phyloP scores from a whole-genome alignment of 1,284 basidiomycete species.

The Leccinum fuscescens region DNA sequence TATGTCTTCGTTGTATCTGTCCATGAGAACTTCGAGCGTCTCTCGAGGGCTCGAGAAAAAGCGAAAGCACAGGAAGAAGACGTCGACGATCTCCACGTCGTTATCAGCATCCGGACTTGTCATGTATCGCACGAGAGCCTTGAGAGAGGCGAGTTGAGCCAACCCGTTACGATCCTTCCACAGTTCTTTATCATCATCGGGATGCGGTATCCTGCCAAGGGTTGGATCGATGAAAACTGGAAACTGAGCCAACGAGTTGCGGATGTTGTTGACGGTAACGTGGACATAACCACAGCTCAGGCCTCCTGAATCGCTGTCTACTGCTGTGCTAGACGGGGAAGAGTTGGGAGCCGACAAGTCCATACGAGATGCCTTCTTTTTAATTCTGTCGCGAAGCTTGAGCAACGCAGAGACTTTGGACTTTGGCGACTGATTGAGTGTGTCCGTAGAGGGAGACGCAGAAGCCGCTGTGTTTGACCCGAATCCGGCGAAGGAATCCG shows the following conservation, averaged over 20 bases:
- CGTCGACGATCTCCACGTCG: constrained; percentile 40
- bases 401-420: constrained; percentile 18
- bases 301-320: constrained; percentile 18
- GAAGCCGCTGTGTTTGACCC: neutral
- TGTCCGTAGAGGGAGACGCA: constrained; percentile 2
- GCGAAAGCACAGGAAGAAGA: constrained; percentile 79
- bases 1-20: constrained; percentile 54
- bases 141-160: constrained; percentile 38
- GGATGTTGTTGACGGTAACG: constrained; percentile 27
- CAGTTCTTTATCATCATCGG: constrained; percentile 29
- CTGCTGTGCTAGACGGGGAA: constrained; percentile 22
- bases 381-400: constrained; percentile 12
- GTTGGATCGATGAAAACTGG: constrained; percentile 23
- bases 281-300: constrained; percentile 20
- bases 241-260: constrained; percentile 31
- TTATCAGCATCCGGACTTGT: constrained; percentile 40
- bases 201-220: constrained; percentile 22
- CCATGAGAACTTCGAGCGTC: constrained; percentile 53
- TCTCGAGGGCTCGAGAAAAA: constrained; percentile 63
- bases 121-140: constrained; percentile 47
- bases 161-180: constrained; percentile 30
- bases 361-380: constrained; percentile 10
- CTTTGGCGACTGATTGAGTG: constrained; percentile 3
- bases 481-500: constrained; percentile 8
- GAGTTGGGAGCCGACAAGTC: constrained; percentile 6